phyloP scores from a whole-genome alignment of 2,329 filamentous ascomycete species.

The Periconia digitata region DNA sequence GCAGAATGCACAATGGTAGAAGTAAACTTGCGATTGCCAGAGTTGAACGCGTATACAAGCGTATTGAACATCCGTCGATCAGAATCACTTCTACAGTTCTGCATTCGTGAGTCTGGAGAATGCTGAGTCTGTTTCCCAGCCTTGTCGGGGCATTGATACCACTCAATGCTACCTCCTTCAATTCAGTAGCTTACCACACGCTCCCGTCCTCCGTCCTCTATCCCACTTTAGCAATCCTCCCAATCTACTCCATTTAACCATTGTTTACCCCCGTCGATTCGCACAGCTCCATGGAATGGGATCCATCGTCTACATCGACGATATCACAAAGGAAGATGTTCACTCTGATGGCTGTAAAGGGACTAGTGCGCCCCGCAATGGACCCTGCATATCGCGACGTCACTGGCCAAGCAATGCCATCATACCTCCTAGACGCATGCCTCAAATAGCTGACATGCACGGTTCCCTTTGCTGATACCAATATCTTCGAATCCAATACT shows the following conservation, averaged over 20 bases:
- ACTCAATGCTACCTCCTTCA: too few species aligned
- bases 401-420: constrained; percentile 30
- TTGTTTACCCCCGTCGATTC: not conserved
- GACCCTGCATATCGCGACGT: constrained; percentile 27
- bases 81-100: too few species aligned
- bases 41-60: not conserved
- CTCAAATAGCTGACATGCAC: constrained; percentile 1
- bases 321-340: constrained; percentile 3
- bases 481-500: not conserved
- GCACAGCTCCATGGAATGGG: not conserved
- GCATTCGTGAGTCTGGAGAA: too few species aligned
- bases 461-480: not conserved
- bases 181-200: too few species aligned
- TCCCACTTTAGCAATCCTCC: not conserved
- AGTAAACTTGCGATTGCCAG: too few species aligned
- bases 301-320: constrained; percentile 14
- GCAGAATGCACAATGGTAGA: not conserved
- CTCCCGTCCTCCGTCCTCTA: too few species aligned
- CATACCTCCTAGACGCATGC: constrained; percentile 11
- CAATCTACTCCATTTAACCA: too few species aligned
- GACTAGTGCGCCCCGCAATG: constrained; percentile 12
- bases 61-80: not conserved
- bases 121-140: too few species aligned
- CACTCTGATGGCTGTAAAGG: constrained; percentile 6
- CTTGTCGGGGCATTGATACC: too few species aligned